Evolutionary conservation across 192 early-diverging fungal species (phyloP), one percentile per base, ranked within the genome.

Genomic region (Entomortierella chlamydospora): DNA sequence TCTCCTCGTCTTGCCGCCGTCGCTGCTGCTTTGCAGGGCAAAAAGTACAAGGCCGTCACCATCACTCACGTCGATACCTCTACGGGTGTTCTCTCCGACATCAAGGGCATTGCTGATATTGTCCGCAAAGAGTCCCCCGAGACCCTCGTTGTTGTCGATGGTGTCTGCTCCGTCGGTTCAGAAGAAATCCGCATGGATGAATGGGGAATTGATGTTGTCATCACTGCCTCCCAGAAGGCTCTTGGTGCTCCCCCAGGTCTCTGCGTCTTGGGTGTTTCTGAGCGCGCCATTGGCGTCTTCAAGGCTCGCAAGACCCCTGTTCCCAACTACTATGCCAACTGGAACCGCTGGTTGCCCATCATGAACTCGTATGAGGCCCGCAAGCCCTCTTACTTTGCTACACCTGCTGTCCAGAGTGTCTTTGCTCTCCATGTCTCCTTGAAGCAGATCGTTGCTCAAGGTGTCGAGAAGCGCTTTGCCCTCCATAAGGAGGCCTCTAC

Each of bases 31-130:
- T 81, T 99, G 52, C 55, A 68, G 45, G 72, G 70, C 17, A 90
- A 88, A 33, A 85, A 86, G 68, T 96, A 91, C 87, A 97, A 97
- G 87, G 74, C 95, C 31, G 84, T 99, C 34, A 95, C 95, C 25
- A 84, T 99, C 65, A 95, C 97, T 42, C 97, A 99, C 68, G 96
- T 97, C 15, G 97, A 99, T 76, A 99, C 97, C 2, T 97, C 95
- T 25, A 94, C 96, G 20, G 94, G 95, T 65, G 97, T 99, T 49
- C 87, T 99, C 66, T 84, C 84, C 43, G 95, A 97, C 76, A 89
- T 96, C 61, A 84, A 93, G 79, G 85, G 86, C 37, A 89, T 98
- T 64, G 85, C 93, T 45, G 83, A 87, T 52, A 55, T 94, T 23
- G 93, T 98, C 31, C 85, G 88, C 52, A 81, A 89, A 60, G 68